Evolutionary conservation across 345 rosid genomes (phyloP).

Genomic region (Gossypium longicalyx): DNA sequence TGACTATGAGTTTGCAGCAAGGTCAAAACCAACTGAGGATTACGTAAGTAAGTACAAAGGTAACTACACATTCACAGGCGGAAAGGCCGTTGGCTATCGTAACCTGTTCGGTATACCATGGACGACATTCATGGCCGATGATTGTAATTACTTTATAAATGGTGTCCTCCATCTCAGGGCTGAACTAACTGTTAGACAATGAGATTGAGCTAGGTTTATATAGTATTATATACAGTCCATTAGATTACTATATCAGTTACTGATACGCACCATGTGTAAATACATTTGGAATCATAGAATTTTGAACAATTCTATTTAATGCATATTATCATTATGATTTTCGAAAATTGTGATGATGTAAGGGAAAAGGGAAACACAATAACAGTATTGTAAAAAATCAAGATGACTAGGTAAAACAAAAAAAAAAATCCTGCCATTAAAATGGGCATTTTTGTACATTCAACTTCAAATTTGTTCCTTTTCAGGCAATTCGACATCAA

Average conservation of each 20-base stretch:
- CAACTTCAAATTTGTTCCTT: no score
- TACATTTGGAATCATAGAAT: no score
- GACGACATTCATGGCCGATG: conserved; percentile 54
- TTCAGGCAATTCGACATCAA: no score
- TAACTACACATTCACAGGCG: conserved; percentile 48
- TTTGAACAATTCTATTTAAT: no score
- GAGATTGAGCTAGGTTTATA: conserved; percentile 9
- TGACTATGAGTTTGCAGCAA: conserved; percentile 69
- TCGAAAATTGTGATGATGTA: no score
- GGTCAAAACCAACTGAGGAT: conserved; percentile 58
- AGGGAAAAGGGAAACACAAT: no score
- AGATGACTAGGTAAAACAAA: no score
- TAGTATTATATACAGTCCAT: neutral
- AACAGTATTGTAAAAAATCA: no score
- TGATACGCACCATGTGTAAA: neutral
- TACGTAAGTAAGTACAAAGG: conserved; percentile 49
- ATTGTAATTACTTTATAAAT: conserved; percentile 60
- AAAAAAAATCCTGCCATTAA: no score
- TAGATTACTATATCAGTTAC: neutral
- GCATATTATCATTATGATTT: no score
- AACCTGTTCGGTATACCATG: conserved; percentile 57
- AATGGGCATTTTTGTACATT: no score
- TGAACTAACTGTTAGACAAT: conserved; percentile 62
- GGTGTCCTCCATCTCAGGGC: conserved; percentile 76
- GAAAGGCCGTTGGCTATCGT: conserved; percentile 56